Conservation (phyloP, 805 yeast species). For the Cyberlindnera subsufficiens region DNA sequence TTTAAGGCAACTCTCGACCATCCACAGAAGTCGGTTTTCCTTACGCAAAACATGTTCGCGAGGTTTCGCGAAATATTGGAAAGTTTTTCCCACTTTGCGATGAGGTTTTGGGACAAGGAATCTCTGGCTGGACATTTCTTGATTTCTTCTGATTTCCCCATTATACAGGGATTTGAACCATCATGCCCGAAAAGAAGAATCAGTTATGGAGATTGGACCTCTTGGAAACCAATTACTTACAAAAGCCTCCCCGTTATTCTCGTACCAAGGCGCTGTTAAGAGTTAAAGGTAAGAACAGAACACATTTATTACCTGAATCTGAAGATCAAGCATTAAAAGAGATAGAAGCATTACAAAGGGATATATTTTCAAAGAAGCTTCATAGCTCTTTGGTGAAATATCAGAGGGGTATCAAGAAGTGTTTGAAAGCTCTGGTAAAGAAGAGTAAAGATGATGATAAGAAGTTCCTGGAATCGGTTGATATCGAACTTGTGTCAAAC, state of each 20-base stretch:
- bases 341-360: conserved; percentile 39
- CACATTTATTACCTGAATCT: conserved; percentile 33
- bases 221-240: conserved; percentile 43
- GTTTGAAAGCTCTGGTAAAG: conserved; percentile 12
- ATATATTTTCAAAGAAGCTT: conserved; percentile 42
- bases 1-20: no score
- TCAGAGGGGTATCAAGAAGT: conserved; percentile 30
- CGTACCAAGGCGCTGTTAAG: conserved; percentile 34
- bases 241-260: conserved; percentile 39
- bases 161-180: conserved; percentile 2
- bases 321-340: conserved; percentile 36
- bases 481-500: conserved; percentile 20
- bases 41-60: no score
- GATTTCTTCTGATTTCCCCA: background rate
- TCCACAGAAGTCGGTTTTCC: no score
- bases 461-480: conserved; percentile 18
- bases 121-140: background rate
- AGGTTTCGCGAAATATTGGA: background rate
- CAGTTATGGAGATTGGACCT: conserved; percentile 50
- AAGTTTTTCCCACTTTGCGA: background rate
- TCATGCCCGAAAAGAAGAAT: conserved; percentile 27
- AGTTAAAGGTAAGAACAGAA: conserved; percentile 29
- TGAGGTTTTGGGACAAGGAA: background rate
- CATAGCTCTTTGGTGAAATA: conserved; percentile 40
- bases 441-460: conserved; percentile 12